Base-by-base conservation (phyloP, 2,329 filamentous ascomycete species). In the Myotisia sp. region DNA sequence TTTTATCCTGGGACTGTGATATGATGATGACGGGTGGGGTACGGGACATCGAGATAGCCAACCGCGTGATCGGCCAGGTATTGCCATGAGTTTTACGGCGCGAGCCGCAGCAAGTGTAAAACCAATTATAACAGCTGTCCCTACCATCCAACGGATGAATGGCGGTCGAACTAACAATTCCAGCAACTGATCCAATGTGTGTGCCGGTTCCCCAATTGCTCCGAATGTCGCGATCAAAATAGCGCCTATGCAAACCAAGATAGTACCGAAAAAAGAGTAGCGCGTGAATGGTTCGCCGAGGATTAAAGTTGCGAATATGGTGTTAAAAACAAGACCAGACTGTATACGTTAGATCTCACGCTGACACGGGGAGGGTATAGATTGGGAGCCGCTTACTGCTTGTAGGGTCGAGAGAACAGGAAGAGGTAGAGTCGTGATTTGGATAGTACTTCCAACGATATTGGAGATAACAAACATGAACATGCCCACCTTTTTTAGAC, bases 311-410 rank as follows among this genome's bases (percentile, higher is more conserved):
- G 90, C 90, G 67, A 92, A 93, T 57, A 95, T 84, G 37, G 87
- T 93, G 65, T 98, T 98, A 68, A 98, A 98, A 42, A 98, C 90
- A 36, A 98, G 70, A 28, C 90, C 90, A 3, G 87, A 92, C 54
- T 71, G 46, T 20, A 23, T 21, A 16, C 22, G 28, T 38, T 29
- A 44, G 36, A 6, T 36, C 22, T 7, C 16, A 3, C 20, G 26
- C 29, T 24, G 10, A 24, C 12, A 26, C 24, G 6, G 10, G 10
- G 8, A 35, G 28, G 26, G 21, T 16, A 33, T 29, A 24, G 32
- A 18, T 27, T 23, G 24, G n/a, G 24, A 32, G 22, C 54, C 62
- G 47, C 56, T n/a, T n/a, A 70, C 66, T 12, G 87, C 87, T 62
- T 98, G 90, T 23, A 98, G 66, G 1, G 90, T 94, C 37, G 87